A percentile compares a stretch with the other conserved stretches of the same genome.
Conservation (phyloP, 2,329 filamentous ascomycete species). For the Metarhizium brunneum region DNA sequence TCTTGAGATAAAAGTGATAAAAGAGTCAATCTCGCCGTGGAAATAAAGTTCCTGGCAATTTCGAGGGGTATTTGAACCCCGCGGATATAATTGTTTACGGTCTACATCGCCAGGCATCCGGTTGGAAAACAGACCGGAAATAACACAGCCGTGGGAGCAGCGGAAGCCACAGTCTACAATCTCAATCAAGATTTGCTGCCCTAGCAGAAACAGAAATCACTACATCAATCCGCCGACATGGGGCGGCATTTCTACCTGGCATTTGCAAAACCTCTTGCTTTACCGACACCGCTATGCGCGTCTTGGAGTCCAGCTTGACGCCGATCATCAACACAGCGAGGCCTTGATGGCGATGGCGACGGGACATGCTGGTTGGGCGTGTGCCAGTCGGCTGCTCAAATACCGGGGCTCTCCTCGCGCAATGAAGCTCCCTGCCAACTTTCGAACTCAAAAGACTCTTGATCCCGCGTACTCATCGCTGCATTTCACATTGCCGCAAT, state of each 20-base stretch:
- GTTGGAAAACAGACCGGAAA: background rate
- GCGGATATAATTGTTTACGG: background rate
- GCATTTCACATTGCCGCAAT: background rate
- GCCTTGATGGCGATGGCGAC: background rate
- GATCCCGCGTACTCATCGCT: background rate
- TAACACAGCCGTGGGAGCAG: background rate
- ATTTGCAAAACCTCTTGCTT: background rate
- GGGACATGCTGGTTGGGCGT: too few species aligned
- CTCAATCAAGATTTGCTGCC: background rate
- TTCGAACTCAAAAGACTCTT: background rate
- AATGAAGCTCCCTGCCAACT: background rate
- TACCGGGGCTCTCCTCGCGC: too few species aligned
- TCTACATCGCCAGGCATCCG: background rate
- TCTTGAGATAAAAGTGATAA: constrained; percentile 7
- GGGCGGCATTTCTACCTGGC: background rate
- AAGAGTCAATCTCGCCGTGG: constrained; percentile 1
- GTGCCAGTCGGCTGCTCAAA: too few species aligned
- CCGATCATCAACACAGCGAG: background rate
- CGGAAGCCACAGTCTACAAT: background rate
- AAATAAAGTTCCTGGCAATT: background rate
- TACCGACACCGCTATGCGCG: background rate
- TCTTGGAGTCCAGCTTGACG: background rate
- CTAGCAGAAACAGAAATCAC: background rate
- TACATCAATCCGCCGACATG: background rate
- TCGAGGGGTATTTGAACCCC: background rate